Evolutionary conservation across 805 yeast species (phyloP).

Genomic region (Candida piceae): DNA sequence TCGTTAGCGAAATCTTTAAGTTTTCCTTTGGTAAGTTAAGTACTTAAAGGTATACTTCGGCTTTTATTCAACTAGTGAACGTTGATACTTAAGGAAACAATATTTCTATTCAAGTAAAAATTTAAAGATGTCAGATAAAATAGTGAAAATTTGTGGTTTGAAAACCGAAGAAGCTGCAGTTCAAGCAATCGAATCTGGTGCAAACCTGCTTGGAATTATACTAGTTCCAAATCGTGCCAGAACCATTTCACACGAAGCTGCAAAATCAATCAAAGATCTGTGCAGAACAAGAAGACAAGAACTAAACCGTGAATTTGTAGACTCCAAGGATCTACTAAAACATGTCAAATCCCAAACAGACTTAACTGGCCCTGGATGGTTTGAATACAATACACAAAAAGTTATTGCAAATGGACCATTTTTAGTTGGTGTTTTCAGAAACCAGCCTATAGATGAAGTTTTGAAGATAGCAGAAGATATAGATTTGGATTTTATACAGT

Average conservation of each 20-base stretch:
- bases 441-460: constrained; percentile 69
- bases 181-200: constrained; percentile 65
- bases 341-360: constrained; percentile 12
- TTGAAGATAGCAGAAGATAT: constrained; percentile 36
- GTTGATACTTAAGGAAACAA: too few species aligned
- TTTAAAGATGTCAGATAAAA: constrained; percentile 2
- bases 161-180: constrained; percentile 62
- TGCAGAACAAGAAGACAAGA: constrained; percentile 18
- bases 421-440: constrained; percentile 86
- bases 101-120: too few species aligned
- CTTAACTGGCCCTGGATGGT: constrained; percentile 30
- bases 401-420: constrained; percentile 48
- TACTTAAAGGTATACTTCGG: too few species aligned
- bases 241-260: constrained; percentile 49
- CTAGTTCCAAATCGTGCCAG: constrained; percentile 79
- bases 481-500: constrained; percentile 71
- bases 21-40: too few species aligned
- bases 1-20: too few species aligned
- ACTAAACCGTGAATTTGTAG: constrained; percentile 17
- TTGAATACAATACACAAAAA: constrained; percentile 22
- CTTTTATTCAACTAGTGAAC: too few species aligned
- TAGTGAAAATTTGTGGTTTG: constrained; percentile 88
- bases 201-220: constrained; percentile 78
- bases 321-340: constrained; percentile 24
- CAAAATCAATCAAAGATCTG: constrained; percentile 39